Base-by-base conservation (phyloP, 2,329 filamentous ascomycete genomes). In the Botrytis squamosa region DNA sequence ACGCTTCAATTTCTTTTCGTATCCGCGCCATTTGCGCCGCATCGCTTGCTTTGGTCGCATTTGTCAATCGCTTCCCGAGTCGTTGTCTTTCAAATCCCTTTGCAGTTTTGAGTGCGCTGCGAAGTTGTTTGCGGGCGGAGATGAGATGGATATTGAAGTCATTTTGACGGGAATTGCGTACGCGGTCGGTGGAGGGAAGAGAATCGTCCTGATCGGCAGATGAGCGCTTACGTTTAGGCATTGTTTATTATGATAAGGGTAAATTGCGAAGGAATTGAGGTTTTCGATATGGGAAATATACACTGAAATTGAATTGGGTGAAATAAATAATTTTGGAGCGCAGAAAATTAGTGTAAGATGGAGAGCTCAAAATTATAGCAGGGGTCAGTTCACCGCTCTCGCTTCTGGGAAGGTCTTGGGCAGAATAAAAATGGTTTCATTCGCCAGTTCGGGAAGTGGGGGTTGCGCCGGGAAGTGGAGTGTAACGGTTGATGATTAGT, bases 21-120 rank as follows among this genome's bases (percentile, higher is more conserved):
- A 95, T 83, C 33, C 92, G 85, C 74, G 84, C 83, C 36, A 88
- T 83, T 79, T 90, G 89, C 63, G 86, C 86, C 14, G 82, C 76
- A 2, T 82, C 80, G 25, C 83, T 78, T 70, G 84, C 85, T 70
- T 83, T 83, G 68, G 83, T 85, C 22, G 88, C 81, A 60, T 86
- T 84, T 81, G 89, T 91, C 75, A 83, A 69, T 71, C 91, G 87
- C 74, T 92, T 85, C 25, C 85, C 85, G 67, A 89, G 86, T 76
- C 94, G 92, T 83, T 95, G 93, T 64, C 92, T 87, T 84, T 95
- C 93, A 80, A 93, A 92, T 65, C 91, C 90, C 80, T 93, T 93
- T 73, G 90, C 91, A 18, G 86, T 85, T 82, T 94, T 94, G 75
- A 95, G 85, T 0, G 91, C 91, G 74, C 89, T 87, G 75, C 87